Evolutionary conservation across 345 rosid genomes (phyloP), one percentile per base, ranked within the genome.

Genomic region (Psidium guajava): DNA sequence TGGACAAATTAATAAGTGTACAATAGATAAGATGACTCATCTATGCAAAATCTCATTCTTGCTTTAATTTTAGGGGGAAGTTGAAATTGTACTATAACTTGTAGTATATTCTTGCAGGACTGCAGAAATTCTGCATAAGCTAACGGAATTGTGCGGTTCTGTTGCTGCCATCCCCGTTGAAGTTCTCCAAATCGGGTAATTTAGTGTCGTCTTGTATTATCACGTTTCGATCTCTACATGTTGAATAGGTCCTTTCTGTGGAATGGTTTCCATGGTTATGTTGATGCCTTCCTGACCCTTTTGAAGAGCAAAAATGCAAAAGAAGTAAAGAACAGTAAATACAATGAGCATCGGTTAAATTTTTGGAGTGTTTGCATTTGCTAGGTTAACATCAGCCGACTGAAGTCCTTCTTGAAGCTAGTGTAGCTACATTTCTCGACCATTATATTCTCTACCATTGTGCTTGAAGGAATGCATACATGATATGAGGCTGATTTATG

Each of bases 161-260:
- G 73, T 89, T 88, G 91, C 88, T 57, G 89, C 92, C 86, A 88
- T 97, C 75, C 98, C 98, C 85, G 90, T 89, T 84, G 94, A 97
- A 91, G 93, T 95, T 90, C 92, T 95, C 11, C 83, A 74, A 73
- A 83, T 64, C 36, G 85, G 88, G 88, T 86, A 83, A 50, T 36
- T 25, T 52, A 84, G 42, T 61, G 36, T 59, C 16, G 32, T 55
- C 58, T 9, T 9, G 75, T 44, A 20, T 32, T 32, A 0, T 64
- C 3, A 1, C 11, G 44, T 64, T 64, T 32, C 22, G 1, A 64
- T 32, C 40, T 18, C 77, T 69, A 32, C 25, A 0, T 8, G 47
- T 69, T 20, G 77, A 36, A 8, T 64, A 64, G 5, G 32, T 13
- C 47, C 77, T 18, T 36, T 18, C 5, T 12, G 21, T 1, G 47